Evolutionary conservation across 805 yeast species (phyloP), one percentile per base, ranked within the genome.

Genomic region (Saturnispora galanensis): DNA sequence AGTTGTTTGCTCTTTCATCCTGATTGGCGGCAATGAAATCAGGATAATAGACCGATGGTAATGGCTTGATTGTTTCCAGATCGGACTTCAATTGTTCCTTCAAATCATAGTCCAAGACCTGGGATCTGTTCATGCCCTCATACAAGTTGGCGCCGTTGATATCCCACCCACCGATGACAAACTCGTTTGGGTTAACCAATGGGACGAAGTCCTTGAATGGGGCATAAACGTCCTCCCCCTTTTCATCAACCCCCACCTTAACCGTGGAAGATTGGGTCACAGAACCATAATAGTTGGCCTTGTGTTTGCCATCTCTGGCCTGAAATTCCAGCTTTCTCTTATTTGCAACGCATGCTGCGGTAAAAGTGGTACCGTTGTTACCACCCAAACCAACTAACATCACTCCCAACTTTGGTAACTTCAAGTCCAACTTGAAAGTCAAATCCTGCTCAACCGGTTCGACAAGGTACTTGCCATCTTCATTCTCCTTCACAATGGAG

Each of bases 11-110:
- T 64, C 97, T 79, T 38, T 78, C 90, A 53, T 77, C 80, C 70
- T 89, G 97, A 68, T 89, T 89, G 50, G 90, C 84, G 49, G 97
- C 97, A 66, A 89, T 90, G 67, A 87, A 89, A 64, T 89, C 97
- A 30, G 97, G 97, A 66, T 89, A 89, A 70, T 90, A 89, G 49
- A 89, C 74, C 2, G 96, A 86, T 36, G 85, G 81, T 68, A 88
- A 64, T 31, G 97, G 97, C 30, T 63, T 71, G 52, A 75, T 70
- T 40, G 73, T 61, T 54, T 73, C 67, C 74, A 90, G 68, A 56
- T 77, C 68, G 49, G 79, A 75, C 47, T 70, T 71, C 57, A 89
- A 75, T 67, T 87, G 77, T 50, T 77, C 71, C 70, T 86, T 96
- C 60, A 89, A 75, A 56, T 81, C 87, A 54, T 76, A 79, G 58